Evolutionary conservation across 2,329 filamentous ascomycete species (phyloP).

Genomic region (Pseudodiploospora longispora): DNA sequence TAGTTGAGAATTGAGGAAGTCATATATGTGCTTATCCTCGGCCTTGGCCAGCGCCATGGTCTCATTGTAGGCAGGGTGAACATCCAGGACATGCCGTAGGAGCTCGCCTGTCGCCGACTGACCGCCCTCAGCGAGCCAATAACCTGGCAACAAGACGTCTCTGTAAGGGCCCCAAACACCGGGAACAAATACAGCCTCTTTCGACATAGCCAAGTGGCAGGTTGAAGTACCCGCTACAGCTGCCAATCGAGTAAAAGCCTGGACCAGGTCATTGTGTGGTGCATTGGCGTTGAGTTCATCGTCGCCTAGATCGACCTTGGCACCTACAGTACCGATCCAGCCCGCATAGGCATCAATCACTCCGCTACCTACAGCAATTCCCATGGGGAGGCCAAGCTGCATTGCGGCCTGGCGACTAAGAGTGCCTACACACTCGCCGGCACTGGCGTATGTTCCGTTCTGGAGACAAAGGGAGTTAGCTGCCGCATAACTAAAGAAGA

Average conservation of each 20-base stretch:
- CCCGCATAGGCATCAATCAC: conserved; percentile 98
- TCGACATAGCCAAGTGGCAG: conserved; percentile 93
- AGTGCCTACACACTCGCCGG: conserved; percentile 81
- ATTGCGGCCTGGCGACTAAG: conserved; percentile 75
- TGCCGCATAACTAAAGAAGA: conserved; percentile 4
- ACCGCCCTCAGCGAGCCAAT: conserved; percentile 96
- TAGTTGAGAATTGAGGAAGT: conserved; percentile 86
- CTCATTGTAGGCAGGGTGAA: conserved; percentile 81
- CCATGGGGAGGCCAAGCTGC: conserved; percentile 76
- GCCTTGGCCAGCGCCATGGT: conserved; percentile 71
- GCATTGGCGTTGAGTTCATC: conserved; percentile 59
- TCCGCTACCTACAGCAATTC: conserved; percentile 88
- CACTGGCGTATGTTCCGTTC: conserved; percentile 88
- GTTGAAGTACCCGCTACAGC: conserved; percentile 95
- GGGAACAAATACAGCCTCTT: conserved; percentile 83
- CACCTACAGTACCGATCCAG: conserved; percentile 98
- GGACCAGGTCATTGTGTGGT: conserved; percentile 76
- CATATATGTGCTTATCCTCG: conserved; percentile 84
- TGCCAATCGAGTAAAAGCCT: conserved; percentile 87
- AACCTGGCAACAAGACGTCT: conserved; percentile 83
- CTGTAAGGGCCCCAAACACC: conserved; percentile 97
- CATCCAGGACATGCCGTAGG: conserved; percentile 88
- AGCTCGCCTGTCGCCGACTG: conserved; percentile 95
- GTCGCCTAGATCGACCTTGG: conserved; percentile 69
- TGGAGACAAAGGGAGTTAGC: conserved; percentile 29